Conservation (phyloP, 345 rosid species). For the Gossypium raimondii region DNA sequence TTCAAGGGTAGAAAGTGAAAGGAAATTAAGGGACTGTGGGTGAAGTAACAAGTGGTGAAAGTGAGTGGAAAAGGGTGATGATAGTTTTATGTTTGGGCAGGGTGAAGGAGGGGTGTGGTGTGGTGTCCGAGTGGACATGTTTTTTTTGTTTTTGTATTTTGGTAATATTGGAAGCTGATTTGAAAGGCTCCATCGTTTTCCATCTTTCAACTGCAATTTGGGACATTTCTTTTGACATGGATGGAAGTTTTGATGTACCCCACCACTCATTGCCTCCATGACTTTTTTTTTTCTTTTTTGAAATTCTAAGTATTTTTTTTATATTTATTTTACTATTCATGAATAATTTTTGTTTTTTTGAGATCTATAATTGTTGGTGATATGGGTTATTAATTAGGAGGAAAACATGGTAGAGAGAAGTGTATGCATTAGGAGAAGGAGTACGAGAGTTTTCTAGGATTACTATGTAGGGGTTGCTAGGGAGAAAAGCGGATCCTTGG, state of each 20-base stretch:
- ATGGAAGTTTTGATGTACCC: slow-evolving; percentile 31
- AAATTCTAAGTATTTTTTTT: not conserved
- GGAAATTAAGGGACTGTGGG: slow-evolving; percentile 6
- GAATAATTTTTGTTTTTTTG: no score
- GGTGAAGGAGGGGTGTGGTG: not conserved
- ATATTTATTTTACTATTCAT: no score
- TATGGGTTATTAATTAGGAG: no score
- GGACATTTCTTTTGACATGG: slow-evolving; percentile 21
- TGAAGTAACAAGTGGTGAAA: slow-evolving; percentile 21
- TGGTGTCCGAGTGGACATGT: slow-evolving; percentile 23
- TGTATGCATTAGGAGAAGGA: no score
- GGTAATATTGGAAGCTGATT: slow-evolving; percentile 22
- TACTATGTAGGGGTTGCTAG: no score
- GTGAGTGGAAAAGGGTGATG: slow-evolving; percentile 22
- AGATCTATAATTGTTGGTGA: no score
- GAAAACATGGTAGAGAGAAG: no score
- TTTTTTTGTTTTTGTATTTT: not conserved
- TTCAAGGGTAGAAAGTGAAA: slow-evolving; percentile 20
- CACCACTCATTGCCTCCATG: slow-evolving; percentile 35
- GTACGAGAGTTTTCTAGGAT: no score
- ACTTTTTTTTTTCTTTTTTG: not conserved
- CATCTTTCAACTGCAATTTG: slow-evolving; percentile 18
- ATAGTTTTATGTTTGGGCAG: slow-evolving; percentile 15
- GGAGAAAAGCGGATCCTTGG: no score
- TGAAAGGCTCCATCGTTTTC: slow-evolving; percentile 19